phyloP scores from a whole-genome alignment of 768 basidiomycete species.

The Hericium rajendrae region DNA sequence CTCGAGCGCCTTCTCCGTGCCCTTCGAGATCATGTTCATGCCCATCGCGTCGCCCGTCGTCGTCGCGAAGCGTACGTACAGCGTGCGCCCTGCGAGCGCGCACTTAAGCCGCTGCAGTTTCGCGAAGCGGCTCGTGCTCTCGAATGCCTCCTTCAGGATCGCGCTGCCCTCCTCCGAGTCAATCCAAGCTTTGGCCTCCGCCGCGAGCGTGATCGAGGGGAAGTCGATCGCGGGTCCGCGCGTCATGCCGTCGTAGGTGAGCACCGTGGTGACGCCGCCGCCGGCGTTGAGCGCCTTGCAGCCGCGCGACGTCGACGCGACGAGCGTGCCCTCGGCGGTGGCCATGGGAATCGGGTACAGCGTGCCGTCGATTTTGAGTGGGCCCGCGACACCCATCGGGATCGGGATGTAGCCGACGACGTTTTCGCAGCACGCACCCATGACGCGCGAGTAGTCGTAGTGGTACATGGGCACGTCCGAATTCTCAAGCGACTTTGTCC shows the following conservation, averaged over 20 bases:
- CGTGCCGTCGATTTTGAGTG: constrained; percentile 81
- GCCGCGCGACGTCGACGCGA: constrained; percentile 94
- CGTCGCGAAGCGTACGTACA: constrained; percentile 90
- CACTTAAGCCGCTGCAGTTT: constrained; percentile 78
- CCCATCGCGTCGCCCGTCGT: constrained; percentile 98
- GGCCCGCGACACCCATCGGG: constrained; percentile 94
- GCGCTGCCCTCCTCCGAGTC: constrained; percentile 72
- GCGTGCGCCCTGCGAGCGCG: constrained; percentile 84
- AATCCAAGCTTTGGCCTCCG: constrained; percentile 81
- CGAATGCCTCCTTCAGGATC: constrained; percentile 77
- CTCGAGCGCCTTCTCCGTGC: constrained; percentile 90
- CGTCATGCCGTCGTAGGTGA: constrained; percentile 93
- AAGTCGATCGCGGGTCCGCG: constrained; percentile 98
- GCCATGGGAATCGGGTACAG: constrained; percentile 95
- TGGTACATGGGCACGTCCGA: constrained; percentile 74
- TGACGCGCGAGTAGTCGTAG: constrained; percentile 91
- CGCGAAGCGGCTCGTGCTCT: constrained; percentile 91
- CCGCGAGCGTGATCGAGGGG: constrained; percentile 70
- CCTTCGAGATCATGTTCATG: constrained; percentile 99
- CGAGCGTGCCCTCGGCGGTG: constrained; percentile 97
- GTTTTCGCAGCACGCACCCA: constrained; percentile 98
- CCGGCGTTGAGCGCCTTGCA: constrained; percentile 97
- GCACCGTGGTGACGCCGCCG: constrained; percentile 89
- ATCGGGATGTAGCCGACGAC: constrained; percentile 96
- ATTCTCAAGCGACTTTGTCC: constrained; percentile 72